Evolutionary conservation across 2,329 filamentous ascomycete genomes (phyloP), one percentile per base, ranked within the genome.

Genomic region (Aspergillus phoenicis): DNA sequence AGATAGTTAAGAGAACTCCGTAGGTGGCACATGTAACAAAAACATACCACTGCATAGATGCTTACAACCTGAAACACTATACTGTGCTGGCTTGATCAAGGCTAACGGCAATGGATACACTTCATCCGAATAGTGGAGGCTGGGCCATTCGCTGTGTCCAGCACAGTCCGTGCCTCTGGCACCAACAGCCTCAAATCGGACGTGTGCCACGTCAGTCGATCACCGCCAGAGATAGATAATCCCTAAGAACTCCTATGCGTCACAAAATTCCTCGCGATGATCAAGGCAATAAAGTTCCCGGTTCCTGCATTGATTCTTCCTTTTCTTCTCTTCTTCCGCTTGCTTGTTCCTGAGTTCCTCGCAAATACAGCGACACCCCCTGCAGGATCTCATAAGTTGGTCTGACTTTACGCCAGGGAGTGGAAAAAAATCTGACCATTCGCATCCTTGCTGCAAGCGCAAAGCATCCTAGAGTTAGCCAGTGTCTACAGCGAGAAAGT

Each of bases 181-280:
- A 56, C 53, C 43, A 56, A 56, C 53, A 56, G 53, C 53, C 53
- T 56, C 39, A 20, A 52, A 26, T 28, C 30, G n/a, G 45, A 55
- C 20, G 45, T 24, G 43, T 61, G 59, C 59, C 59, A 61, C 59
- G 59, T 61, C 59, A 61, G 58, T 58, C 28, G 43, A 56, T 36
- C 26, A 56, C 53, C 53, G 26, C 53, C 41, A 56, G 53, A 45
- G 24, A 33, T 39, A 51, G 33, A 36, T 36, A 51, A 51, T 51
- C 41, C 41, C 17, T 22, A 28, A 33, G 47, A 51, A 17, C 33
- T 58, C 36, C 30, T 45, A 61, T 57, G 56, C 39, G 41, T 48
- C 49, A 52, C 26, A 53, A 26, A 26, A 52, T 28, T 22, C 33
- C 28, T 56, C 39, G n/a, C 43, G 26, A 47, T 24, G 26, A 56